Evolutionary conservation across 1,284 basidiomycete genomes (phyloP).

Genomic region (Laetiporus sulphureus): DNA sequence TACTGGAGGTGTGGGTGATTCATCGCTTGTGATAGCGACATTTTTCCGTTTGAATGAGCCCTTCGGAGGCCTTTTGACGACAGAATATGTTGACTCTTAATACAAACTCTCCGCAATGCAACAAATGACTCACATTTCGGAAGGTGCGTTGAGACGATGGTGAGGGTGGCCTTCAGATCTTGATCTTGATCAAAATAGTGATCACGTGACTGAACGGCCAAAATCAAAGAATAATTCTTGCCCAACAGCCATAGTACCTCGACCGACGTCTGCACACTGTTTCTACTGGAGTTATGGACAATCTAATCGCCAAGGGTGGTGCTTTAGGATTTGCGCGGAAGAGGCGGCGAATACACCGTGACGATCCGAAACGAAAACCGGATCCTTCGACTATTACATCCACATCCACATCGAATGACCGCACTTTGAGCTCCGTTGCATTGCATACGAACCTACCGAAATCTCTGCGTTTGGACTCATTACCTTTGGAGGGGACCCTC

Average conservation of each 20-base stretch:
- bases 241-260: too few relatives aligned
- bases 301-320: constrained; percentile 67
- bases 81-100: neutral
- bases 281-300: too few relatives aligned
- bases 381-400: constrained; percentile 13
- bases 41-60: constrained; percentile 23
- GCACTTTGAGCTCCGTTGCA: constrained; percentile 51
- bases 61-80: constrained; percentile 23
- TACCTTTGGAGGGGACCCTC: constrained; percentile 35
- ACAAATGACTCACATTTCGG: too few relatives aligned
- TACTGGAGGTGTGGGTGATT: constrained; percentile 24
- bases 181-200: too few relatives aligned
- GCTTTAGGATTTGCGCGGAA: constrained; percentile 47
- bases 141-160: too few relatives aligned
- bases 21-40: constrained; percentile 20
- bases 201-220: too few relatives aligned
- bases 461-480: constrained; percentile 45
- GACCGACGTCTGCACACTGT: too few relatives aligned
- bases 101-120: too few relatives aligned
- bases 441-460: constrained; percentile 50
- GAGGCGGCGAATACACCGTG: constrained; percentile 35
- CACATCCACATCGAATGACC: constrained; percentile 32
- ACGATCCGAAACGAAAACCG: constrained; percentile 9
- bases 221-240: too few relatives aligned
- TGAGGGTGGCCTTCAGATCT: too few relatives aligned